Evolutionary conservation across 495 filamentous ascomycete species (phyloP).

Genomic region (Cercophora scortea): DNA sequence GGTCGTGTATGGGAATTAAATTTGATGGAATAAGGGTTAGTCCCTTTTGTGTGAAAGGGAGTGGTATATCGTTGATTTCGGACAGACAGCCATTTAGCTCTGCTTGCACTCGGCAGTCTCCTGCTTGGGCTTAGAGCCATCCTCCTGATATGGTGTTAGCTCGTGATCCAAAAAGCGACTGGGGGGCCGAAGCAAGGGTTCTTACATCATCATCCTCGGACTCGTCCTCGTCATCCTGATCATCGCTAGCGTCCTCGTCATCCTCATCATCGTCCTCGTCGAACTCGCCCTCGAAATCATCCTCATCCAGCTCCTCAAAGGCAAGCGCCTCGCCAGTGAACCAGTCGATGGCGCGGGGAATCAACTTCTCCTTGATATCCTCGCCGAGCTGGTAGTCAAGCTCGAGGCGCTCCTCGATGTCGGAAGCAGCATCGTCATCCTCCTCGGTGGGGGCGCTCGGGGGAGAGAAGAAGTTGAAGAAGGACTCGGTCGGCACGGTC

Average conservation of each 20-base stretch:
- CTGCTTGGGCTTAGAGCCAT: conserved; percentile 93
- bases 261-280: conserved; percentile 88
- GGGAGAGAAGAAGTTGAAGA: conserved; percentile 99
- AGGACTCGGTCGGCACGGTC: conserved; percentile 95
- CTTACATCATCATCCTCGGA: conserved; percentile 86
- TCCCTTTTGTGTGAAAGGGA: background rate
- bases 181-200: conserved; percentile 4
- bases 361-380: conserved; percentile 99
- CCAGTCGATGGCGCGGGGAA: conserved; percentile 98
- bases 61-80: too few relatives aligned
- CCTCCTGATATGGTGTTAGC: conserved; percentile 55
- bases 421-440: conserved; percentile 70
- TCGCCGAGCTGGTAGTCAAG: conserved; percentile 98
- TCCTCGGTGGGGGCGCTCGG: conserved; percentile 76
- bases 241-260: conserved; percentile 75
- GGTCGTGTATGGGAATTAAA: conserved; percentile 7
- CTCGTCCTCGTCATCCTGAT: conserved; percentile 78
- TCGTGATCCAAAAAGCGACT: background rate
- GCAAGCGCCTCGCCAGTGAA: conserved; percentile 98
- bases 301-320: conserved; percentile 89
- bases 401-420: conserved; percentile 96
- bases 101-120: conserved; percentile 99
- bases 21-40: background rate
- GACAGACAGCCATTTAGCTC: conserved; percentile 54
- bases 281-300: conserved; percentile 78